These are phyloP conservation scores for Arthrobotrys sinensis DNA, from an alignment of 2,329 filamentous ascomycete species.

Conservation along the genomic window DNA sequence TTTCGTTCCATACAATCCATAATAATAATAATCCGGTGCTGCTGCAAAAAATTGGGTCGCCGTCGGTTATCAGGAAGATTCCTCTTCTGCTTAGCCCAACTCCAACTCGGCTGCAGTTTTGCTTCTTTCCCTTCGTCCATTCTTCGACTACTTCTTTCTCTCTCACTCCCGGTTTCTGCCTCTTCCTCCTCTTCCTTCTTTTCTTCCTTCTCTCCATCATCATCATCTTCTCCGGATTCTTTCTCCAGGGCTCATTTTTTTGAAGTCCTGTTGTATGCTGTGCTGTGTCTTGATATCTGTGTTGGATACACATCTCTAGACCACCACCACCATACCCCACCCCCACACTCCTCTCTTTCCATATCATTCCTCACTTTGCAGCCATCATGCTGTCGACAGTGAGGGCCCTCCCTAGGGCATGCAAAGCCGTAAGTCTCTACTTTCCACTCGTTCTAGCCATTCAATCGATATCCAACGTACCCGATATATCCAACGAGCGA, in stretches of 20 bases:
- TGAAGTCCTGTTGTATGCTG: constrained; percentile 13
- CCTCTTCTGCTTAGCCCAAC: neutral
- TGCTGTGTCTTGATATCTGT: constrained; percentile 41
- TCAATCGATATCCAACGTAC: neutral
- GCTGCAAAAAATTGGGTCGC: neutral
- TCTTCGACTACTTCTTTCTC: constrained; percentile 30
- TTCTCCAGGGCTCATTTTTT: constrained; percentile 47
- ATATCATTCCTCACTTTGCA: constrained; percentile 16
- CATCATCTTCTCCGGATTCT: constrained; percentile 63
- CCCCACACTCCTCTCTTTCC: constrained; percentile 38
- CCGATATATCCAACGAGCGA: neutral
- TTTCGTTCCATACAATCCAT: neutral
- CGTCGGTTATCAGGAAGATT: constrained; percentile 51
- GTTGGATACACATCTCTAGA: constrained; percentile 39
- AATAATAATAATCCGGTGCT: neutral
- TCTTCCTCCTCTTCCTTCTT: constrained; percentile 62
- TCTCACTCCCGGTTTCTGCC: constrained; percentile 66
- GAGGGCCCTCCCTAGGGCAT: constrained; percentile 64
- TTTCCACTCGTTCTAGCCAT: neutral
- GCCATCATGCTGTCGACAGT: constrained; percentile 63
- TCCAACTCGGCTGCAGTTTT: constrained; percentile 58
- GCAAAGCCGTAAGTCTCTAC: constrained; percentile 63
- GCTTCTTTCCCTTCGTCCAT: constrained; percentile 67
- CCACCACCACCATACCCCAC: constrained; percentile 44
- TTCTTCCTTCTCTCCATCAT: constrained; percentile 60